Base-by-base conservation (phyloP, 108 stramenopile species). In the Asterionellopsis glacialis region DNA sequence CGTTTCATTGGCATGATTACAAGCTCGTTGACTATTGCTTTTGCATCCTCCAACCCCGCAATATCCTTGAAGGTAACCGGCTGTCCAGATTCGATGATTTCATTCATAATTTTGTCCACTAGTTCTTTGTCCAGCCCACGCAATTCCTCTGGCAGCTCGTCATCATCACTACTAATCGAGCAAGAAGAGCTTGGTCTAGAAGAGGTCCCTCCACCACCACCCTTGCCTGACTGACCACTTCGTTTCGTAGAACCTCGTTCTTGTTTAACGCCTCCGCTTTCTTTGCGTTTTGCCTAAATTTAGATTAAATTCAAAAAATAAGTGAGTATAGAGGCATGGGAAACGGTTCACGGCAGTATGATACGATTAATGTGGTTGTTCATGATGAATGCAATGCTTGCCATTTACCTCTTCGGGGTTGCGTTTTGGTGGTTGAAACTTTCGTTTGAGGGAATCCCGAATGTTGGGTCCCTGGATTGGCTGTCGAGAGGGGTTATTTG, bases 1-100 rank as follows among this genome's bases (percentile, higher is more conserved):
- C 93, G 84, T 55, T 80, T 72, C 91, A 94, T 94, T 14, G 96
- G 96, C 88, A 82, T 83, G 53, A 90, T 81, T 14, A 97, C 90
- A n/a, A 90, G 66, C 76, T 97, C 96, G 57, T 74, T 55, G 10
- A 97, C 72, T 11, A 92, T 88, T 42, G 73, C 67, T 58, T 97
- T 97, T 50, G 93, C 96, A 64, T 89, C 73, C 4, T 63, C 54
- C 50, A 96, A 64, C 0, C 95, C 95, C 12, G 93, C 93, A 74
- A 96, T 94, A 57, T 94, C 93, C 48, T 87, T 84, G 76, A 96
- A 96, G n/a, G 88, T 87, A 11, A 90, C 63, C 16, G 72, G 52
- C 23, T 83, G 81, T 61, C 81, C 84, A 14, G 55, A 41, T 51
- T 92, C 82, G 59, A 94, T 72, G 53, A 96, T 90, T 63, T 96